Base-by-base conservation (phyloP, 2,329 filamentous ascomycete genomes). In the Scopulariopsis brevicaulis region DNA sequence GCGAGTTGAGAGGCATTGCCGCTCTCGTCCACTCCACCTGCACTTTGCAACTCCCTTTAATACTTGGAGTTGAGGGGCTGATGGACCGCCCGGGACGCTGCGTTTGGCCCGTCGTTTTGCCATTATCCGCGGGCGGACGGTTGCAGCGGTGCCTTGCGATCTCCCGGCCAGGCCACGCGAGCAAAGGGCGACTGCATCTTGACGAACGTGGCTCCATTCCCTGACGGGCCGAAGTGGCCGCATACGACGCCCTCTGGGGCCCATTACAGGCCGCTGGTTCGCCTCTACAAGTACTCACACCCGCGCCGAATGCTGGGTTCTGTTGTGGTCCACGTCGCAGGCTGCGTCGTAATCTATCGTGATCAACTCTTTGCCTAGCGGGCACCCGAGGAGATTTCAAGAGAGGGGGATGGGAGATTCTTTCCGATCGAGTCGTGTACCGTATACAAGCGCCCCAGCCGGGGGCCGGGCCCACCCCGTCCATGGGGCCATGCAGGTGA, bases 161-260 rank as follows among this genome's bases (percentile, higher is more conserved):
- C 8, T 35, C 34, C 43, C 25, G 51, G 32, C n/a, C 34, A 24
- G 18, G 55, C 55, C 55, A 56, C 50, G 55, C 50, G 55, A 43
- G 35, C 40, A 46, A 46, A 46, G 54, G 54, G 34, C 24, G 20
- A 48, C 25, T 56, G 43, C 40, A 11, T 22, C 25, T 20, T 35
- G 40, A 35, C 20, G 25, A 56, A 56, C 55, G 55, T 56, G 55
- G 55, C 55, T 56, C 55, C 55, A 56, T 18, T 56, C 55, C 43
- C 46, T n/a, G 46, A 51, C 22, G 43, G 35, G 22, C 24, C 50
- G 43, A 20, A 11, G 46, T 3, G 46, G 46, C 20, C 46, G 46
- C 46, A 22, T 24, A 22, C 12, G 6, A 50, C n/a, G 46, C n/a
- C 46, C 46, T 2, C 43, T 50, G 46, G 46, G 22, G 11, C 46